Evolutionary conservation across 257 asterid genomes (phyloP), one percentile per base, ranked within the genome.

Genomic region (Cynanchum wilfordii): DNA sequence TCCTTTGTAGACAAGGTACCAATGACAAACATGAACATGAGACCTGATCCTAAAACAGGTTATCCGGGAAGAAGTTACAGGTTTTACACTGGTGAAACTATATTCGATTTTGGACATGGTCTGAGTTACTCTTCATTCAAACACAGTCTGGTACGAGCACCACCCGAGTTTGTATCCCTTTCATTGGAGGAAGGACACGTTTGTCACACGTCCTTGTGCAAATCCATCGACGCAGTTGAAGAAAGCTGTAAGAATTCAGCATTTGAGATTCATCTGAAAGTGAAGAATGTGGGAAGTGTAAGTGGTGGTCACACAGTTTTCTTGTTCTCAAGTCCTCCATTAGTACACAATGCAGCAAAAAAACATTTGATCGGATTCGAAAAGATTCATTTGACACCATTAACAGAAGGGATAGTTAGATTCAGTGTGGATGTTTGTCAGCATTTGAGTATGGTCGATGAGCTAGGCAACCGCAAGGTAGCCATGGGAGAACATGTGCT

Each of bases 1-100:
- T 69, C 73, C 30, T 69, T 29, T 19, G 73, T 69, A 2, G 73
- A 69, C 25, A 69, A 69, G 58, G 93, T 94, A 0, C 75, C 78
- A 55, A 91, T 94, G 97, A 91, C 96, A 0, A 84, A 86, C 68
- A 91, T 94, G 98, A 79, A 85, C 82, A 91, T 94, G 96, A 88
- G 98, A 62, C 79, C 97, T 29, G 83, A 93, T 38, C 88, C 90
- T 0, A 62, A 78, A 33, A 84, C 88, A 0, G 93, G 96, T 2
- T 89, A 81, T 73, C 97, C 98, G 0, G 97, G 96, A 3, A 82
- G 96, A 68, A 81, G 88, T 7, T 93, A 93, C 40, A 84, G 97
- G 7, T 91, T 94, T 80, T 94, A 91, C 87, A 85, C 79, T 25
- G 98, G 98, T 5, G 78, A 80, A 29, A 88, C 92, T 7, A 82